phyloP scores from a whole-genome alignment of 768 basidiomycete species.

The Boletus huronensis region DNA sequence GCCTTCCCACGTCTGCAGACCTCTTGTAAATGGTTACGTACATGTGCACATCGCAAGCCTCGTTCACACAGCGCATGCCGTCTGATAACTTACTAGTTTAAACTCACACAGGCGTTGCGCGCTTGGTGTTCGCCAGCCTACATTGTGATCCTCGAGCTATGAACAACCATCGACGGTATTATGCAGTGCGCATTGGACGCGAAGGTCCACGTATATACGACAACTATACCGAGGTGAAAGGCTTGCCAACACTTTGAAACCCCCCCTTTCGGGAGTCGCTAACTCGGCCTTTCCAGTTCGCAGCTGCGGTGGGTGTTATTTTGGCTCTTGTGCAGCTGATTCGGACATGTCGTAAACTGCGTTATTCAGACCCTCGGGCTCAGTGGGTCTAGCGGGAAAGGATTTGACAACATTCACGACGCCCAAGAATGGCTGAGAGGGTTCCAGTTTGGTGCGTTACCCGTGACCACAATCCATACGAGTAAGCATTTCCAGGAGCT shows the following conservation, averaged over 20 bases:
- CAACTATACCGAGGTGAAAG: slow-evolving; percentile 26
- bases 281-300: slow-evolving; percentile 18
- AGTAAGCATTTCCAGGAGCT: slow-evolving; percentile 15
- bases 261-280: not conserved
- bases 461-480: slow-evolving; percentile 10
- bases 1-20: no score
- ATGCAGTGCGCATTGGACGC: slow-evolving; percentile 35
- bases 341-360: not conserved
- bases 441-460: slow-evolving; percentile 9
- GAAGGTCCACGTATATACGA: slow-evolving; percentile 33
- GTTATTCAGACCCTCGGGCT: slow-evolving; percentile 25
- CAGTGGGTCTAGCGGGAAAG: slow-evolving; percentile 33
- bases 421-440: slow-evolving; percentile 24
- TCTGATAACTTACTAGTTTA: not conserved
- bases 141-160: slow-evolving; percentile 1
- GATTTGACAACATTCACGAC: slow-evolving; percentile 29
- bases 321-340: not conserved
- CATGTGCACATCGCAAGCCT: not conserved
- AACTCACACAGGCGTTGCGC: not conserved
- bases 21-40: slow-evolving; percentile 6
- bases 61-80: not conserved
- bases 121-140: not conserved
- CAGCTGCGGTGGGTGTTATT: slow-evolving; percentile 20
- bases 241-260: not conserved
- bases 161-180: slow-evolving; percentile 25